Percentiles rank a stretch among this genome's conserved stretches.
phyloP scores from a whole-genome alignment of 345 rosid genomes.

The Pseudoturritis turrita region DNA sequence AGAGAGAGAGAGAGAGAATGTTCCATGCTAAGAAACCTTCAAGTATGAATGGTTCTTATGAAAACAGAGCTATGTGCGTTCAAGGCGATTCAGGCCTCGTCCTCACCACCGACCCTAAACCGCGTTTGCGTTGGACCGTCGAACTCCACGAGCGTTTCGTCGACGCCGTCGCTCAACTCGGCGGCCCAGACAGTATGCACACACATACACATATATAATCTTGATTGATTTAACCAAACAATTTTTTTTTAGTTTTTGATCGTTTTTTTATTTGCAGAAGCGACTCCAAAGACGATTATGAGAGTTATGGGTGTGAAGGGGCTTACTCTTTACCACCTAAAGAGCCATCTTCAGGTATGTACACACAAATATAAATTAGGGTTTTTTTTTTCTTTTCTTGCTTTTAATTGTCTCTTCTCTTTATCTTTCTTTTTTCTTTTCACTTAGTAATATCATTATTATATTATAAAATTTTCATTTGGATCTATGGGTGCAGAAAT shows the following conservation, averaged over 20 bases:
- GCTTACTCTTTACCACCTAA: slow-evolving; percentile 99
- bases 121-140: slow-evolving; percentile 98
- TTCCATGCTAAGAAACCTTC: slow-evolving; percentile 95
- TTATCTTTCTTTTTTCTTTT: slow-evolving; percentile 24
- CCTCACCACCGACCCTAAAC: slow-evolving; percentile 99
- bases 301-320: slow-evolving; percentile 99
- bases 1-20: slow-evolving; percentile 56
- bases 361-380: slow-evolving; percentile 22
- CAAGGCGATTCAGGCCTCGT: slow-evolving; percentile 99
- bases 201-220: neutral
- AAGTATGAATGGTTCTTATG: slow-evolving; percentile 78
- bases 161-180: slow-evolving; percentile 97
- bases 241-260: too few relatives aligned
- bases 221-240: neutral
- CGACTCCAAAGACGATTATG: slow-evolving; percentile 99
- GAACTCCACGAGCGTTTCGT: slow-evolving; percentile 99
- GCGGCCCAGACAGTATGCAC: slow-evolving; percentile 90
- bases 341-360: slow-evolving; percentile 99
- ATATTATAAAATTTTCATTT: neutral
- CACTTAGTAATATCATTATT: neutral
- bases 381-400: slow-evolving; percentile 18
- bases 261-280: slow-evolving; percentile 47
- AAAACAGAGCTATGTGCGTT: slow-evolving; percentile 80
- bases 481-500: slow-evolving; percentile 51
- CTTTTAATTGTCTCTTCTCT: slow-evolving; percentile 23